These are phyloP conservation scores for Fusarium citri DNA, from an alignment of 2,329 filamentous ascomycete genomes.

Conservation along the genomic window DNA sequence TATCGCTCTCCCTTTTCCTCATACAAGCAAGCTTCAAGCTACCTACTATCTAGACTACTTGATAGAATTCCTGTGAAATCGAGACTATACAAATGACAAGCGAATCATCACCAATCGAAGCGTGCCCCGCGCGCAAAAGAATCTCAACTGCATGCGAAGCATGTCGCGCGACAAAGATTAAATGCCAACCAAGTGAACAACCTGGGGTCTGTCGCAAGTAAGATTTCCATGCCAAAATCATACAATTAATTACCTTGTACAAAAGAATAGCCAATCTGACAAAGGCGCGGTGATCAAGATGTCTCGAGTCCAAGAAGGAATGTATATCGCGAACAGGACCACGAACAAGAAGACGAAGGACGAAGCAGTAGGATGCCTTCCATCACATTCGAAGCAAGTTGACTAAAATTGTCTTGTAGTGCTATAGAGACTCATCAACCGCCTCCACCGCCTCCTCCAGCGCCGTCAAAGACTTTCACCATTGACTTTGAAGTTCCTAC, in stretches of 20 bases:
- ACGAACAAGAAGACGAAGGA: slow-evolving; percentile 60
- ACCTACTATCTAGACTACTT: not conserved
- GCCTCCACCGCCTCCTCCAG: slow-evolving; percentile 43
- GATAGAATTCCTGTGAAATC: not conserved
- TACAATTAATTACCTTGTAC: not conserved
- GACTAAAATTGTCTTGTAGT: slow-evolving; percentile 6
- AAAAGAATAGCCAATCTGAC: not conserved
- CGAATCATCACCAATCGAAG: slow-evolving; percentile 21
- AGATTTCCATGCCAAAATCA: not conserved
- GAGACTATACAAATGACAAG: slow-evolving; percentile 18
- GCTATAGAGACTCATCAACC: slow-evolving; percentile 41
- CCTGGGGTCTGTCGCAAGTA: slow-evolving; percentile 65
- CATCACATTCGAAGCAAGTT: not conserved
- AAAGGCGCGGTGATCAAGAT: slow-evolving; percentile 51
- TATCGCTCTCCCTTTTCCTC: not conserved
- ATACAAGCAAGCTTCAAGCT: not conserved
- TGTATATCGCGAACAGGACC: slow-evolving; percentile 64
- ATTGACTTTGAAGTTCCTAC: slow-evolving; percentile 63
- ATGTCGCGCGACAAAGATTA: slow-evolving; percentile 65
- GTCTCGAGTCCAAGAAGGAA: slow-evolving; percentile 64
- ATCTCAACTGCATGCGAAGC: slow-evolving; percentile 63
- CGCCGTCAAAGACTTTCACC: slow-evolving; percentile 63
- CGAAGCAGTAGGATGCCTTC: slow-evolving; percentile 52
- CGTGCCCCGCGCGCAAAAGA: slow-evolving; percentile 42
- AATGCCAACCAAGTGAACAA: slow-evolving; percentile 62